Base-by-base conservation (phyloP, 768 basidiomycete species). In the Rhodotorula toruloides region DNA sequence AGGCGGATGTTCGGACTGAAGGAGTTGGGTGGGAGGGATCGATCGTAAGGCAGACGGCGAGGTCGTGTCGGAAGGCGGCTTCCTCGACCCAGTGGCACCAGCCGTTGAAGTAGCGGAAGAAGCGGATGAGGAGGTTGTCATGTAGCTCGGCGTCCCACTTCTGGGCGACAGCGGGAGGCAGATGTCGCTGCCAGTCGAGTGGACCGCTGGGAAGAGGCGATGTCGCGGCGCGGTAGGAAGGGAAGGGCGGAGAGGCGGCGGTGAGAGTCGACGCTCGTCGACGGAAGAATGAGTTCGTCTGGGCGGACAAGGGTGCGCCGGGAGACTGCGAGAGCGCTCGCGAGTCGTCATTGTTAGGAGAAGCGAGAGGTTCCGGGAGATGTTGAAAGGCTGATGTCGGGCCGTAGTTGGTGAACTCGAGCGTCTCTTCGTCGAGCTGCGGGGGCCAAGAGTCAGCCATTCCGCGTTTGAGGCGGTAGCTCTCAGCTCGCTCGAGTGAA, bases 341-440 rank as follows among this genome's bases (percentile, higher is more conserved):
- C 9, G 34, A 12, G 22, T 27, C 17, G 27, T n/a, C 19, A 21
- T 39, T 19, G 39, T 31, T 12, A 10, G 13, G 4, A 31, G 11
- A n/a, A n/a, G 44, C 36, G 25, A 25, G 46, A 39, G 34, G 65
- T 16, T 36, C 44, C 11, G 50, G 50, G 8, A 76, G 52, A 54
- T 75, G 74, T 4, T 73, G 72, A 46, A 75, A 76, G 0, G 77
- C 76, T 7, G 70, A 72, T 2, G 76, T 77, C 4, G 77, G 77
- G 10, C 77, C 77, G 56, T 76, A 75, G 1, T 70, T 61, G n/a
- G 75, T 72, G 31, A 76, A 58, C 40, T 76, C 72, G 16, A 72
- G 72, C 1, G 70, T 71, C 46, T 71, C 67, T 17, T 65, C 73
- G 47, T 74, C 73, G 25, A 76, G 61, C 73, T 74, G n/a, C 29